A percentile compares a stretch with the other conserved stretches of the same genome.
phyloP scores from a whole-genome alignment of 2,329 filamentous ascomycete genomes.

The Pseudogymnoascus sp. region DNA sequence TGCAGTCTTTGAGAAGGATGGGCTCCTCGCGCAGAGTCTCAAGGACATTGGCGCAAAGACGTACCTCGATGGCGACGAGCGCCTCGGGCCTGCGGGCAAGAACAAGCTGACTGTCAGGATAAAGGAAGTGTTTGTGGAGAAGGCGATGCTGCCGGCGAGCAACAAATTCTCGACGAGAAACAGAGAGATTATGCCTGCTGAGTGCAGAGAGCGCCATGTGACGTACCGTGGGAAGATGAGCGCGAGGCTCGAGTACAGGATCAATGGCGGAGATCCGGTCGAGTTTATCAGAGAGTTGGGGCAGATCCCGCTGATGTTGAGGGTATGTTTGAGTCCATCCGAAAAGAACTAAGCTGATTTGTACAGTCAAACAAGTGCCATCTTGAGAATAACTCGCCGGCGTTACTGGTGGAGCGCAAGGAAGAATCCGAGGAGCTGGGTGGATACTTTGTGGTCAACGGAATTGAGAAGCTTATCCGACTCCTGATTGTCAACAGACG shows the following conservation, averaged over 20 bases:
- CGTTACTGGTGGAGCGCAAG: conserved; percentile 73
- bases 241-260: conserved; percentile 72
- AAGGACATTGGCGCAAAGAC: conserved; percentile 85
- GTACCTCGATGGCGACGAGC: conserved; percentile 74
- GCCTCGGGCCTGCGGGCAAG: conserved; percentile 48
- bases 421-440: conserved; percentile 95
- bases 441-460: conserved; percentile 96
- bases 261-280: conserved; percentile 80
- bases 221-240: conserved; percentile 84
- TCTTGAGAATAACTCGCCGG: conserved; percentile 76
- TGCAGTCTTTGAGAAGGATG: conserved; percentile 68
- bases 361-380: conserved; percentile 79
- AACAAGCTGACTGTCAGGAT: conserved; percentile 75
- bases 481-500: conserved; percentile 82
- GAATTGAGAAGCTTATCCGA: conserved; percentile 92
- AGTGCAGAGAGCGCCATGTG: conserved; percentile 88
- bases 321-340: conserved; percentile 42
- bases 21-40: conserved; percentile 66
- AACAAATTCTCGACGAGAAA: conserved; percentile 77
- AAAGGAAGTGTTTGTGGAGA: conserved; percentile 75
- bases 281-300: conserved; percentile 82
- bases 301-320: conserved; percentile 86
- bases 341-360: conserved; percentile 20
- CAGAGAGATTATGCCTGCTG: conserved; percentile 80
- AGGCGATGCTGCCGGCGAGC: conserved; percentile 66